These are phyloP conservation scores for Boletus subparvulus DNA, from an alignment of 768 basidiomycete genomes.

Conservation along the genomic window DNA sequence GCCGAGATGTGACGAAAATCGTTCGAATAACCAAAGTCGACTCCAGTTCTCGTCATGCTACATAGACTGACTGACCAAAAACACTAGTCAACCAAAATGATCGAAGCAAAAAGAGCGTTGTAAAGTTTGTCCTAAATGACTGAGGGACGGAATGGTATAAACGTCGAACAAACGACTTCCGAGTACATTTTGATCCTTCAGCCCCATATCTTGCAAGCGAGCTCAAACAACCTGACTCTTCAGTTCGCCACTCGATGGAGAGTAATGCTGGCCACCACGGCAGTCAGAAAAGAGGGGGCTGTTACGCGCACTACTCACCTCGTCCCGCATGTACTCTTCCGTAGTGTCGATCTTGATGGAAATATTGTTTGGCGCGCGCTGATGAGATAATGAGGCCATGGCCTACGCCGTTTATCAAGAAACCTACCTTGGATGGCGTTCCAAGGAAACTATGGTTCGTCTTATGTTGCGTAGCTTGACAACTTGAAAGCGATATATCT, in stretches of 20 bases:
- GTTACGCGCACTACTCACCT: constrained; percentile 15
- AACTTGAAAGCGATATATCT: constrained; percentile 6
- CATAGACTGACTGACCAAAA: no score
- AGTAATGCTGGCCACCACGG: background rate
- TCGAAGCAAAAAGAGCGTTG: no score
- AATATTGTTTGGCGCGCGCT: constrained; percentile 44
- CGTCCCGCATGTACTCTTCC: constrained; percentile 48
- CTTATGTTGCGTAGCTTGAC: constrained; percentile 3
- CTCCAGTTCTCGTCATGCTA: no score
- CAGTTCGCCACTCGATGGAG: constrained; percentile 1
- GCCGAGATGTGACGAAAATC: no score
- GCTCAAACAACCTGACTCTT: background rate
- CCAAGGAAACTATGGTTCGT: background rate
- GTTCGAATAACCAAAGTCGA: no score
- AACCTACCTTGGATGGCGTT: constrained; percentile 7
- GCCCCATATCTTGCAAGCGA: background rate
- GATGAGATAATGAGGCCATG: background rate
- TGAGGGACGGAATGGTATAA: no score
- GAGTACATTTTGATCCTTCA: no score
- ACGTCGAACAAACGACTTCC: no score
- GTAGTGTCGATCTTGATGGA: constrained; percentile 67
- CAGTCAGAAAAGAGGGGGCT: background rate
- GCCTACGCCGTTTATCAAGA: no score
- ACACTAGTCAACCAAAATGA: no score
- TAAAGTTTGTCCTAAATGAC: no score